These are phyloP conservation scores for Elongisporangium senticosum DNA, from an alignment of 352 stramenopile species.

Conservation along the genomic window DNA sequence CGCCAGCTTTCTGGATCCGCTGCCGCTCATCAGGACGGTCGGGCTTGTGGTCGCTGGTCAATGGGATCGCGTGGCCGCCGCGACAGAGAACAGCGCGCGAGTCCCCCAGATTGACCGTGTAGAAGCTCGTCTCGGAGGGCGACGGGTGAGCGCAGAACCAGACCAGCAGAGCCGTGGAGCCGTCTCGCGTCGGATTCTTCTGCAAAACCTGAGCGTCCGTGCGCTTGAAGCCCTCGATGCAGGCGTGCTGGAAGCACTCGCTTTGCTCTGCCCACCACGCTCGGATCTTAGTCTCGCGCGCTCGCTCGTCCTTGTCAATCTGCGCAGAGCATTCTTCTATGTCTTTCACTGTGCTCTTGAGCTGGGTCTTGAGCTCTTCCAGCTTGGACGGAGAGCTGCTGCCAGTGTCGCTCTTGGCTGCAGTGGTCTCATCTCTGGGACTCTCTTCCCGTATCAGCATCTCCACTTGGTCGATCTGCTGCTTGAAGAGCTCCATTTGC, in stretches of 20 bases:
- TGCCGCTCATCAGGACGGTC: conserved; percentile 34
- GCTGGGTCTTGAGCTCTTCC: conserved; percentile 16
- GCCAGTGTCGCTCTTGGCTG: neutral
- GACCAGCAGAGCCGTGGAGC: conserved; percentile 43
- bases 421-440: neutral
- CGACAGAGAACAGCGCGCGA: conserved; percentile 58
- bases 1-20: conserved; percentile 43
- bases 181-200: conserved; percentile 38
- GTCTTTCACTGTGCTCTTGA: conserved; percentile 15
- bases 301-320: conserved; percentile 30
- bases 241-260: conserved; percentile 18
- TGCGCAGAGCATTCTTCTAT: conserved; percentile 13
- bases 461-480: conserved; percentile 26
- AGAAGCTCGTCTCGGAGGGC: conserved; percentile 24
- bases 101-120: conserved; percentile 55
- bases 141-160: conserved; percentile 34
- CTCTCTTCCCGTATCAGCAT: neutral
- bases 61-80: conserved; percentile 20
- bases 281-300: conserved; percentile 12
- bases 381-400: neutral
- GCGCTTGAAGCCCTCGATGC: conserved; percentile 33
- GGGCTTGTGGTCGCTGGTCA: conserved; percentile 61
- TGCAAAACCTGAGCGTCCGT: conserved; percentile 37
- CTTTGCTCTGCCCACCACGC: conserved; percentile 24
- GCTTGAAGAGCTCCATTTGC: conserved; percentile 19